Base-by-base conservation (phyloP, 1,284 basidiomycete species). In the Athelia psychrophila region DNA sequence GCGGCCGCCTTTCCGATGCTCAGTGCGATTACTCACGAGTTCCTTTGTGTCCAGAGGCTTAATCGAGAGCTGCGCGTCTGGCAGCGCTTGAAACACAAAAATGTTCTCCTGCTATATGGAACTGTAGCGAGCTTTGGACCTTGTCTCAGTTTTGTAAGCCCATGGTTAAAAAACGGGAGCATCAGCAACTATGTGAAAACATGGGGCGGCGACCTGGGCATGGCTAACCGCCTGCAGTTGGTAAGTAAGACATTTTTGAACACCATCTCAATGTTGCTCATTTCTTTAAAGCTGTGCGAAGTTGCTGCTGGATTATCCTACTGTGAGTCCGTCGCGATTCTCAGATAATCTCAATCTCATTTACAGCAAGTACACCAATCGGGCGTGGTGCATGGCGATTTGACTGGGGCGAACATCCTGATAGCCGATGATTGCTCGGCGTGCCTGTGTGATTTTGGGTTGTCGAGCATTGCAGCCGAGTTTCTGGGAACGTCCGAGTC, bases 81-180 rank as follows among this genome's bases (percentile, higher is more conserved):
- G 77, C 66, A 61, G 45, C 56, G 59, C 25, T 65, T 79, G 6
- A 47, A 60, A 0, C 77, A 79, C 57, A 68, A 55, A 19, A 68
- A 79, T 35, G 56, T 79, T 35, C 52, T 79, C 24, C 64, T 68
- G 42, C 58, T 79, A 0, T 68, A 67, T 49, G 77, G 77, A 2
- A 65, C 64, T 3, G 62, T 66, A 2, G 56, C 58, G 5, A 71
- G 67, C 49, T 77, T 77, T 51, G 76, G 77, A 15, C 68, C 60
- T 23, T 71, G 72, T 35, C 58, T 57, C 9, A 70, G 74, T 1
- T 73, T 79, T 64, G 75, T 79, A 6, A 79, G 71, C 44, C 78
- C 77, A 0, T 79, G 77, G 77, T 63, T 72, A 51, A 70, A 75
- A 12, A 70, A 77, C 38, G 77, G 77, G 2, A 76, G 72, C 23